These are phyloP conservation scores for Paramecium bursaria DNA, from an alignment of 73 alveolate species.

Conservation along the genomic window DNA sequence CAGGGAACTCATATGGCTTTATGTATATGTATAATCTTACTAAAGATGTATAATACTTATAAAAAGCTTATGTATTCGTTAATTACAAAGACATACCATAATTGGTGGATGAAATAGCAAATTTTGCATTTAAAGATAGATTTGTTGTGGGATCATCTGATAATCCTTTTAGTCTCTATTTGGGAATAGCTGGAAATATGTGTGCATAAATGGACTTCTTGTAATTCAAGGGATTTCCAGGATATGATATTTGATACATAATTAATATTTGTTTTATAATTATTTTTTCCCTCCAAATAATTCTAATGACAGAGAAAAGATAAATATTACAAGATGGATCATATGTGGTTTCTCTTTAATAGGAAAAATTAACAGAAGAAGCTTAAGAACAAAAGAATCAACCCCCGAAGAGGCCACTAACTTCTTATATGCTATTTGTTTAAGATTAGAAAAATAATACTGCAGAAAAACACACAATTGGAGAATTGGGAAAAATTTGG, in stretches of 20 bases:
- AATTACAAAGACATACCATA: constrained; percentile 71
- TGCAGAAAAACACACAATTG: no score
- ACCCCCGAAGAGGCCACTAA: no score
- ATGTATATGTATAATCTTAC: constrained; percentile 78
- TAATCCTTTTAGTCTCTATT: constrained; percentile 91
- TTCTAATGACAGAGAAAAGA: no score
- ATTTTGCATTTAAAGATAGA: constrained; percentile 77
- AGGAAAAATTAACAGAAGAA: no score
- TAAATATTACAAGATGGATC: no score
- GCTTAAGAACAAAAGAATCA: no score
- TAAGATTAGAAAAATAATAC: no score
- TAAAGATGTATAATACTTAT: constrained; percentile 81
- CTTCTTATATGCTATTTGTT: no score
- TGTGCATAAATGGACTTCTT: constrained; percentile 66
- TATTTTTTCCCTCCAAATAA: no score
- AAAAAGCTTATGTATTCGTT: constrained; percentile 81
- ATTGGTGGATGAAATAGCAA: constrained; percentile 63
- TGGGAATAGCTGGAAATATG: constrained; percentile 83
- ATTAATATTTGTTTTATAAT: no score
- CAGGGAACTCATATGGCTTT: constrained; percentile 91
- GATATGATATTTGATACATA: constrained; percentile 72
- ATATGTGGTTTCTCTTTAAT: no score
- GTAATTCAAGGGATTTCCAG: constrained; percentile 64
- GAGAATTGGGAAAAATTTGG: no score
- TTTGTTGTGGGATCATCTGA: constrained; percentile 82